Evolutionary conservation across 305 asterid species (phyloP), one percentile per base, ranked within the genome.

Genomic region (Petunia hybrid): DNA sequence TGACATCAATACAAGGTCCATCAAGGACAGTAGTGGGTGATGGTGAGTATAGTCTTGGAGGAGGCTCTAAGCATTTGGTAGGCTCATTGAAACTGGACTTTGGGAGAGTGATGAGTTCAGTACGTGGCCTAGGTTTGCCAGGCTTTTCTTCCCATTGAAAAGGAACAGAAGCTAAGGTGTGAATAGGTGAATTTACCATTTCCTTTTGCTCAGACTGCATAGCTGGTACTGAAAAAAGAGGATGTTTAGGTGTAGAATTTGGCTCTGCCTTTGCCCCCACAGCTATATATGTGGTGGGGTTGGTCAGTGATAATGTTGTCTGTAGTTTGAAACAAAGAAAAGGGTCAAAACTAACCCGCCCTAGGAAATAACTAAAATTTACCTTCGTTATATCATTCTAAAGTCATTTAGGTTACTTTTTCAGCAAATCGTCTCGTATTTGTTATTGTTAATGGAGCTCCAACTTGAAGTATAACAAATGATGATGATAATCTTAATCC

Each of bases 1-100:
- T 87, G 75, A 76, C 82, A 57, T 35, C 43, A 2, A 82, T 80
- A 48, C 84, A 87, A 65, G 96, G 97, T 16, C 95, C 95, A 12
- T 91, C 98, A 61, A 94, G 90, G 57, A 94, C 93, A 0, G 93
- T 83, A 55, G 87, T 86, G 67, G 97, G 98, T 3, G 97, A 89
- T 69, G 95, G 80, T 6, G 59, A 46, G 61, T 82, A 81, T 14
- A 85, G 83, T 66, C 90, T 85, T 3, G 91, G 90, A 35, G 91
- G 91, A 16, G 83, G 86, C 14, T 88, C 90, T 53, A 85, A 80
- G 77, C 61, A 80, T 74, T 67, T 86, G 31, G 31, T 22, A 56
- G 87, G 83, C 2, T 66, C 8, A 12, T 9, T 40, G 38, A 36
- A 10, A 56, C 14, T 66, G 39, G 45, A 57, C 59, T 80, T 55